Conservation (phyloP, 257 asterid genomes). For the Lycium ferocissimum region DNA sequence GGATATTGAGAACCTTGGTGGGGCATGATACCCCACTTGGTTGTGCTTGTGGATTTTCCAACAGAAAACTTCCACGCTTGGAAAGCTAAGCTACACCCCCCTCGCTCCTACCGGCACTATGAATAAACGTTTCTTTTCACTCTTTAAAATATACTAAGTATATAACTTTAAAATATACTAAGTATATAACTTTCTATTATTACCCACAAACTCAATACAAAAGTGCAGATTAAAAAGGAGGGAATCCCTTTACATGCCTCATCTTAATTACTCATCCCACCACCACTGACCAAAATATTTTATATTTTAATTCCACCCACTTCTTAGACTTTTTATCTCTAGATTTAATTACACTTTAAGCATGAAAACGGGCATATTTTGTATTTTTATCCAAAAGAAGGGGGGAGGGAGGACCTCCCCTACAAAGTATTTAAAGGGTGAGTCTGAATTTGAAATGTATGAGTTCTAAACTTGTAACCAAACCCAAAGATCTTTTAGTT, state of each 20-base stretch:
- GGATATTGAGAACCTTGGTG: neutral
- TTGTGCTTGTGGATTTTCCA: slow-evolving; percentile 51
- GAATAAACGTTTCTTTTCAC: neutral
- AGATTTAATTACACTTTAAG: neutral
- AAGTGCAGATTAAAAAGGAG: slow-evolving; percentile 16
- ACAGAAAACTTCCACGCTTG: slow-evolving; percentile 57
- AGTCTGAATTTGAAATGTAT: no score
- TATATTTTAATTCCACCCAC: slow-evolving; percentile 23
- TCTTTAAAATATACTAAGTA: neutral
- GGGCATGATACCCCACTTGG: slow-evolving; percentile 19
- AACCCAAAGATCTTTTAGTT: no score
- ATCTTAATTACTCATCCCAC: slow-evolving; percentile 15
- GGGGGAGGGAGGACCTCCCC: neutral
- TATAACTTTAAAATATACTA: neutral
- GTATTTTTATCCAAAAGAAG: neutral
- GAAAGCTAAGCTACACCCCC: slow-evolving; percentile 44
- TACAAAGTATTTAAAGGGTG: neutral
- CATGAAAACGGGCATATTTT: neutral
- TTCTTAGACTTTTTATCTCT: neutral
- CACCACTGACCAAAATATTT: neutral
- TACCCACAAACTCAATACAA: slow-evolving; percentile 17
- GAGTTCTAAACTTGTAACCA: no score
- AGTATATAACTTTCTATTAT: neutral
- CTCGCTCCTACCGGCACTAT: slow-evolving; percentile 20
- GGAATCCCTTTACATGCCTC: slow-evolving; percentile 29